Percentiles rank a stretch among this genome's conserved stretches.
Conservation (phyloP, 108 stramenopile species). For the Craspedostauros australis region DNA sequence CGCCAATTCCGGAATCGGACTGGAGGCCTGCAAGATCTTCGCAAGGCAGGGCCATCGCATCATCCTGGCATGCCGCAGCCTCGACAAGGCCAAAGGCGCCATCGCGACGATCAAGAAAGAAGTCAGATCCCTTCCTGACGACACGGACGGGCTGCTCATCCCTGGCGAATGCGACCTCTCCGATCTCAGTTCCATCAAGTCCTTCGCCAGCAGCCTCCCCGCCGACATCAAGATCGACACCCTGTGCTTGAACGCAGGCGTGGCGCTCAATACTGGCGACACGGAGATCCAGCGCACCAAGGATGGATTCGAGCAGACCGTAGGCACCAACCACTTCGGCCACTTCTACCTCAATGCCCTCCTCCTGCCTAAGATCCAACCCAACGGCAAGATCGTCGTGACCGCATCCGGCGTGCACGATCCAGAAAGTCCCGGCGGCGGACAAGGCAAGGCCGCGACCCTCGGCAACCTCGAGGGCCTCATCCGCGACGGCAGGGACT, state of each 20-base stretch:
- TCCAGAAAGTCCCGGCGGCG: slow-evolving; percentile 79
- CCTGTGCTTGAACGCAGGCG: slow-evolving; percentile 80
- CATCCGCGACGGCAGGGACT: slow-evolving; percentile 37
- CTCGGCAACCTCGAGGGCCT: slow-evolving; percentile 77
- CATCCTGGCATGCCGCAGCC: slow-evolving; percentile 64
- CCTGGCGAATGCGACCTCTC: slow-evolving; percentile 81
- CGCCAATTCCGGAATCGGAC: slow-evolving; percentile 72
- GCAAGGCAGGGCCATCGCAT: slow-evolving; percentile 50
- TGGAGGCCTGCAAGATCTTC: slow-evolving; percentile 68
- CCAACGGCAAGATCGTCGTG: slow-evolving; percentile 59
- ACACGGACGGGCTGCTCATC: slow-evolving; percentile 43
- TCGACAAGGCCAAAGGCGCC: slow-evolving; percentile 55
- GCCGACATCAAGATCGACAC: slow-evolving; percentile 34
- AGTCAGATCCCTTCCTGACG: slow-evolving; percentile 2
- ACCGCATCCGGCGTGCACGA: slow-evolving; percentile 85
- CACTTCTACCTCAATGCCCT: slow-evolving; percentile 90
- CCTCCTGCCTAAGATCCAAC: slow-evolving; percentile 46
- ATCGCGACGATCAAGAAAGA: slow-evolving; percentile 19
- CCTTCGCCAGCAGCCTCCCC: slow-evolving; percentile 38
- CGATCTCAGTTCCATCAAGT: slow-evolving; percentile 43
- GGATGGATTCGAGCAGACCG: slow-evolving; percentile 74
- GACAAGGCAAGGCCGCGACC: slow-evolving; percentile 63
- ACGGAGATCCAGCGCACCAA: slow-evolving; percentile 60
- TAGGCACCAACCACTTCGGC: slow-evolving; percentile 96
- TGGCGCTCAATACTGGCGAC: slow-evolving; percentile 61